Evolutionary conservation across 176 grass and related monocot species (phyloP).

Genomic region (Aegilops tauschii): DNA sequence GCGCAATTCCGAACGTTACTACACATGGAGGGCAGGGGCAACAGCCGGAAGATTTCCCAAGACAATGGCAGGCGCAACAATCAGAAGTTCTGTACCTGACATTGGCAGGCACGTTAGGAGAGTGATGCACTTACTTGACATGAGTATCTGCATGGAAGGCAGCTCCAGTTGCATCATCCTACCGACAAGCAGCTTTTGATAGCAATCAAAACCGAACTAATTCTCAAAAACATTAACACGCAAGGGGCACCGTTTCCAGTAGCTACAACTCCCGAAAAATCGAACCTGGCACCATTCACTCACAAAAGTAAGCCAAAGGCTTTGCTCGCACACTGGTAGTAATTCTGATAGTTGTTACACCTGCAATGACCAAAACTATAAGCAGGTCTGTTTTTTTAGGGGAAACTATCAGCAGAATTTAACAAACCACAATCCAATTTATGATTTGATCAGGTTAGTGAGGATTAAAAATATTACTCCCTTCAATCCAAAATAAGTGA

Average conservation of each 20-base stretch:
- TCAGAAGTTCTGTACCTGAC: no score
- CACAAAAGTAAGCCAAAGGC: not conserved
- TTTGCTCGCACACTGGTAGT: not conserved
- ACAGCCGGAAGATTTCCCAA: no score
- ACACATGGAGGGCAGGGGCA: no score
- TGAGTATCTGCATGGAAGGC: not conserved
- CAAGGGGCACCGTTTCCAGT: not conserved
- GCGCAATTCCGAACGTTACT: no score
- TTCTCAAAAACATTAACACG: not conserved
- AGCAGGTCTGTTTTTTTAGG: not conserved
- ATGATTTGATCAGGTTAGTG: not conserved
- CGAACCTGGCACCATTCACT: not conserved
- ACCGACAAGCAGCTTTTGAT: not conserved
- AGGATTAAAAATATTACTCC: not conserved
- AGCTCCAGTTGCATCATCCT: not conserved
- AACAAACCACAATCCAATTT: not conserved
- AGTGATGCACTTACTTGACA: not conserved
- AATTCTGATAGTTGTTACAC: not conserved
- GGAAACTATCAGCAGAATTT: not conserved
- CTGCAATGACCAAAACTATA: not conserved
- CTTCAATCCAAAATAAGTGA: no score
- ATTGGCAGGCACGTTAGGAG: not conserved
- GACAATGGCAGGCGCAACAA: no score
- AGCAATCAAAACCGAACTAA: not conserved
- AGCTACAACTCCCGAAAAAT: not conserved